Percentiles rank a stretch among this genome's conserved stretches.
Conservation (phyloP, 2,329 filamentous ascomycete species). For the Aspergillus fijiensis region DNA sequence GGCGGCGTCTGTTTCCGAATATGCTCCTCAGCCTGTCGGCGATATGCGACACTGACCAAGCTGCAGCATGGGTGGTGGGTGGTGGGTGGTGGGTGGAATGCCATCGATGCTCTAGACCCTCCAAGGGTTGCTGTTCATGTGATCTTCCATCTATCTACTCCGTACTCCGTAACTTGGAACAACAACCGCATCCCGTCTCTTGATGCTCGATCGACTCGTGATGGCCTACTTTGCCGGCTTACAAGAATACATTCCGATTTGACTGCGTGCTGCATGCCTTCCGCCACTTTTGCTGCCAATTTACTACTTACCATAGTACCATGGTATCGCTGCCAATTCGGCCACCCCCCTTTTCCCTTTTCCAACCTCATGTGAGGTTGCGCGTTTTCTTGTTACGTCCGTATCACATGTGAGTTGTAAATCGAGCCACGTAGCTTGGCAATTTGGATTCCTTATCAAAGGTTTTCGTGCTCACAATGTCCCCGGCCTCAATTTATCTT, state of each 20-base stretch:
- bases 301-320: too few relatives aligned
- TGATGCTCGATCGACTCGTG: not conserved
- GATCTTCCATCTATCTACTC: not conserved
- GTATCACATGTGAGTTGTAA: not conserved
- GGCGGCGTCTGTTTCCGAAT: too few relatives aligned
- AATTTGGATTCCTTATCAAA: not conserved
- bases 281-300: not conserved
- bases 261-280: not conserved
- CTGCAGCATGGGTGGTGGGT: not conserved
- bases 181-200: not conserved
- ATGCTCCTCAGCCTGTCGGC: not conserved
- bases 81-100: not conserved
- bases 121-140: not conserved
- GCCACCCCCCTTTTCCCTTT: not conserved
- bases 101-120: not conserved
- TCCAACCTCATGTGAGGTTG: not conserved
- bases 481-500: not conserved
- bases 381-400: not conserved
- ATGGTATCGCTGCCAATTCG: too few relatives aligned
- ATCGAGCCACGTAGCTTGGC: not conserved
- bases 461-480: too few relatives aligned
- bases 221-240: not conserved
- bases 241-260: not conserved
- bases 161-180: not conserved
- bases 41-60: not conserved